These are phyloP conservation scores for Saccharata proteae DNA, from an alignment of 2,329 filamentous ascomycete species.

Conservation along the genomic window DNA sequence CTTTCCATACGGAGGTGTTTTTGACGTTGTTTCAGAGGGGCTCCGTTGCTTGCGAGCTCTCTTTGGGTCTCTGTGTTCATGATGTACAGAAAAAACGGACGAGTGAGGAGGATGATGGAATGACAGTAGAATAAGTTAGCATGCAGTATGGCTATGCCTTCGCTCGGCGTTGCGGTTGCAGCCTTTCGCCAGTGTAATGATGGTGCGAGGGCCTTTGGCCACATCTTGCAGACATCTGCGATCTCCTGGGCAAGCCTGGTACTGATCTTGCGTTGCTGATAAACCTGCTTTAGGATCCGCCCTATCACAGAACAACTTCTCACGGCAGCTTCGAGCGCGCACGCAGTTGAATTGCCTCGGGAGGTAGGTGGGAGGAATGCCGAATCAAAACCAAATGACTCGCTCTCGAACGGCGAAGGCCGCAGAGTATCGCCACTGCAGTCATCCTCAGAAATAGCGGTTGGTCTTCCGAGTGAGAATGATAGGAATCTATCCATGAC, in stretches of 20 bases:
- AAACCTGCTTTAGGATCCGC: conserved; percentile 46
- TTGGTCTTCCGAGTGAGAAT: conserved; percentile 49
- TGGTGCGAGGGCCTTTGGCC: conserved; percentile 37
- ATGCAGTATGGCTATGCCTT: conserved; percentile 50
- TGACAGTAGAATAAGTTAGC: conserved; percentile 51
- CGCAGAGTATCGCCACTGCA: conserved; percentile 40
- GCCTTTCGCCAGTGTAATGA: conserved; percentile 41
- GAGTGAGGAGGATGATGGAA: conserved; percentile 49
- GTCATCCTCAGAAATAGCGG: conserved; percentile 49
- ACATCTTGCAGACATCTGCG: conserved; percentile 39
- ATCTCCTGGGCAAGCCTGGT: conserved; percentile 46
- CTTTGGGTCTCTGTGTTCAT: conserved; percentile 34
- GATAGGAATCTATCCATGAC: conserved; percentile 53
- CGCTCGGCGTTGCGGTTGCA: conserved; percentile 31
- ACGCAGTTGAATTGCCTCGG: conserved; percentile 23
- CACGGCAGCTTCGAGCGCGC: conserved; percentile 43
- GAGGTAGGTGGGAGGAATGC: conserved; percentile 13
- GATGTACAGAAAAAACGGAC: conserved; percentile 52
- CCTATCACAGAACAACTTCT: conserved; percentile 47
- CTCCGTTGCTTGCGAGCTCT: conserved; percentile 16
- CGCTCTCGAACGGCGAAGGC: conserved; percentile 11
- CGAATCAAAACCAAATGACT: conserved; percentile 18
- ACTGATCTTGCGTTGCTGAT: conserved; percentile 48
- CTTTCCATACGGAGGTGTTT: conserved; percentile 33
- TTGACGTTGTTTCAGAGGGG: conserved; percentile 13